Conservation (phyloP, 1,284 basidiomycete species). For the Boletus holoroseus region DNA sequence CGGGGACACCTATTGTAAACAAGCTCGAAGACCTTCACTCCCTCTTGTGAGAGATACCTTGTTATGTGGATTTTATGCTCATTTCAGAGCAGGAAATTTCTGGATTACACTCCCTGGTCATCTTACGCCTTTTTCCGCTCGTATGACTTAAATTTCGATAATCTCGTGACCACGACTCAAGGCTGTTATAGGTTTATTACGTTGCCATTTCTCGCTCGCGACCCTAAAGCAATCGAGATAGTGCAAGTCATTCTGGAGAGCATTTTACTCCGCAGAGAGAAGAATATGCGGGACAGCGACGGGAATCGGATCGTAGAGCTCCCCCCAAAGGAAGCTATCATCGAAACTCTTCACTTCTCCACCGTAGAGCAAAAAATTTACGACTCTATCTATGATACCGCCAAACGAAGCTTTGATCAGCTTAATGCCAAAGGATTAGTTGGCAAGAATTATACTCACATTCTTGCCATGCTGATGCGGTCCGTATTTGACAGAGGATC, state of each 20-base stretch:
- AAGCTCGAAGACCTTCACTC: slow-evolving; percentile 90
- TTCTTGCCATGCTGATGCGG: slow-evolving; percentile 89
- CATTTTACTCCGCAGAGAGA: slow-evolving; percentile 87
- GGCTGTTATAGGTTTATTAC: slow-evolving; percentile 67
- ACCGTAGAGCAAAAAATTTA: slow-evolving; percentile 76
- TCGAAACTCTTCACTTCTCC: slow-evolving; percentile 75
- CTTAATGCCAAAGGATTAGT: slow-evolving; percentile 72
- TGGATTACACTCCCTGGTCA: slow-evolving; percentile 89
- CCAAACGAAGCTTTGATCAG: slow-evolving; percentile 69
- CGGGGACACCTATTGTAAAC: slow-evolving; percentile 96
- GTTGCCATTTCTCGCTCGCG: slow-evolving; percentile 79
- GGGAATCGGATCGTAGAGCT: slow-evolving; percentile 88
- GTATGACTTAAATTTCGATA: slow-evolving; percentile 38
- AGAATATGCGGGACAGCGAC: slow-evolving; percentile 85
- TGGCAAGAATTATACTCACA: slow-evolving; percentile 83
- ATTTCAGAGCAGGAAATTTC: slow-evolving; percentile 62
- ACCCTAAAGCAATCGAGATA: slow-evolving; percentile 87
- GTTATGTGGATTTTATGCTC: slow-evolving; percentile 3
- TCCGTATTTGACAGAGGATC: slow-evolving; percentile 25
- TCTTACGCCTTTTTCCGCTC: slow-evolving; percentile 83
- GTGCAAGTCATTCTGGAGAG: slow-evolving; percentile 91
- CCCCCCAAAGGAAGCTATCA: slow-evolving; percentile 71
- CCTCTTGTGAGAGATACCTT: slow-evolving; percentile 53
- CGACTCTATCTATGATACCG: slow-evolving; percentile 65
- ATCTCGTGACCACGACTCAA: not conserved